Evolutionary conservation across 345 rosid genomes (phyloP), one percentile per base, ranked within the genome.

Genomic region (Adansonia digitata): DNA sequence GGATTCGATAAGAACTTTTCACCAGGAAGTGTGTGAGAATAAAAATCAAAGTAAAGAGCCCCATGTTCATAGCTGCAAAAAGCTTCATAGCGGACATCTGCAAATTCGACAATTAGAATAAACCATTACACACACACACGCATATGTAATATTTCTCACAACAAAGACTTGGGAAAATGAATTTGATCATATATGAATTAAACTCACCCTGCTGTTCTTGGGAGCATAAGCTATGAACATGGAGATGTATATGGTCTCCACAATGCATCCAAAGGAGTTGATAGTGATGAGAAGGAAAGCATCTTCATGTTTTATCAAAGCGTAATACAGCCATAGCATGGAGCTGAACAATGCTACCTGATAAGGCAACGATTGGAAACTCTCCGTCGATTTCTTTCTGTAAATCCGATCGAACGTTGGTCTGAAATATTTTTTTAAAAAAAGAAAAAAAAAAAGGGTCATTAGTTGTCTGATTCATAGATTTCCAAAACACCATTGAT

Each of bases 301-400:
- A 60, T 81, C 26, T 65, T 73, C n/a, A n/a, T n/a, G 52, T 35
- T 95, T 93, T 6, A 87, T 59, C 77, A 82, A 73, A 13, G 99
- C 97, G 73, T 95, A 95, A 78, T 85, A 90, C 13, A 93, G 85
- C 99, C 99, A 95, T 0, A 95, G 82, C 97, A 88, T 90, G 56
- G 89, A 90, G 82, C 98, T 91, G 85, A 91, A 91, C 39, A 95
- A 68, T 51, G 99, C 93, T 12, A 89, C 92, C 69, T 91, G 81
- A 49, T 95, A 95, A 0, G 99, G 99, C 56, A 95, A 18, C 2
- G 93, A 89, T 74, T 88, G 88, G 80, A 91, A 95, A 10, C 89
- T 89, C 74, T 93, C 94, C 0, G 94, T 96, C 8, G 97, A 84
- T 82, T 86, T 90, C 43, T 85, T 90, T 79, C 67, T 85, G 85